These are phyloP conservation scores for Trypanosoma rangeli DNA, from an alignment of 208 protist genomes.

Conservation along the genomic window DNA sequence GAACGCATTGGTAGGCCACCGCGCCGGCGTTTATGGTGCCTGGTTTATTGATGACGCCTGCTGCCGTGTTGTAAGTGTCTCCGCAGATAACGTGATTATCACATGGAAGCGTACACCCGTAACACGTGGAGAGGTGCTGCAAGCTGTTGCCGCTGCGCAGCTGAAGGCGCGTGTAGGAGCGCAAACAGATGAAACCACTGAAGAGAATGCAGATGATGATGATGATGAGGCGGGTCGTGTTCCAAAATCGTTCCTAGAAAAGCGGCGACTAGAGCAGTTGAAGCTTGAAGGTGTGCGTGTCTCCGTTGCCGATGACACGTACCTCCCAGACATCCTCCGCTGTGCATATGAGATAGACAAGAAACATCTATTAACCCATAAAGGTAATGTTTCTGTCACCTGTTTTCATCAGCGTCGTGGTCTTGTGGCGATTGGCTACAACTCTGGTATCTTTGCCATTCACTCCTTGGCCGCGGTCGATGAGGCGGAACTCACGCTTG, in stretches of 20 bases:
- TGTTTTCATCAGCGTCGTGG: slow-evolving; percentile 74
- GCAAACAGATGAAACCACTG: slow-evolving; percentile 19
- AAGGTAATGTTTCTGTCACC: slow-evolving; percentile 79
- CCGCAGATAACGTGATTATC: slow-evolving; percentile 81
- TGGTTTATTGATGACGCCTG: slow-evolving; percentile 71
- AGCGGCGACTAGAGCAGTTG: slow-evolving; percentile 72
- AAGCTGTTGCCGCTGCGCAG: slow-evolving; percentile 72
- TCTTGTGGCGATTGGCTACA: slow-evolving; percentile 88
- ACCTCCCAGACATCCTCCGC: slow-evolving; percentile 70
- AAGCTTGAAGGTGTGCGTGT: slow-evolving; percentile 79
- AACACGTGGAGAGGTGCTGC: slow-evolving; percentile 79
- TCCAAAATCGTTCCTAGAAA: slow-evolving; percentile 80
- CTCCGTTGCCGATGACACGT: slow-evolving; percentile 64
- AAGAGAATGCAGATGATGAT: slow-evolving; percentile 26
- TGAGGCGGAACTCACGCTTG: slow-evolving; percentile 43
- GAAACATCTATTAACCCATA: slow-evolving; percentile 88
- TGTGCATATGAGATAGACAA: slow-evolving; percentile 82
- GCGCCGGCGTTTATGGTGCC: slow-evolving; percentile 81
- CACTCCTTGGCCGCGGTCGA: slow-evolving; percentile 51
- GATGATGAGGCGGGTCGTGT: slow-evolving; percentile 45
- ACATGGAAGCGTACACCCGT: slow-evolving; percentile 68
- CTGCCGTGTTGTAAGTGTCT: slow-evolving; percentile 71
- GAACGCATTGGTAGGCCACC: slow-evolving; percentile 84
- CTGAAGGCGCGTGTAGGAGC: slow-evolving; percentile 49
- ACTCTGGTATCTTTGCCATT: slow-evolving; percentile 90